Percentiles rank a stretch among this genome's conserved stretches.
phyloP scores from a whole-genome alignment of 2,329 filamentous ascomycete species.

The Hypoxylon sp. region DNA sequence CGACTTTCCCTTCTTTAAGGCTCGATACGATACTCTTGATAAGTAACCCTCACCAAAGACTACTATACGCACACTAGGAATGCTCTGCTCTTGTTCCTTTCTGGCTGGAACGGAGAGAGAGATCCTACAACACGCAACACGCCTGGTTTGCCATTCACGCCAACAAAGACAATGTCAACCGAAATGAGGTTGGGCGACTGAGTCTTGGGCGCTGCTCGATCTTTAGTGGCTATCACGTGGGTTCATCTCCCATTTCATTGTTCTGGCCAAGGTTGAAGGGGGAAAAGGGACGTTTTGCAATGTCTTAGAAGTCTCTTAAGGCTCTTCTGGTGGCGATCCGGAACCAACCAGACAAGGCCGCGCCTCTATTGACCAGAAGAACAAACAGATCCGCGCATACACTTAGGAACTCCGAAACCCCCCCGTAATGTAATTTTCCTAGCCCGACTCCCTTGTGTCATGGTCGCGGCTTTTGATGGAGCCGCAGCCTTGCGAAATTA shows the following conservation, averaged over 20 bases:
- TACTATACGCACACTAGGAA: constrained; percentile 20
- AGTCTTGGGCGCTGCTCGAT: constrained; percentile 4
- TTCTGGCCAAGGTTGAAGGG: constrained; percentile 14
- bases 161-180: constrained; percentile 51
- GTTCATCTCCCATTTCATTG: constrained; percentile 26
- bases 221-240: constrained; percentile 17
- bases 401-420: constrained; percentile 39
- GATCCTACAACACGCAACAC: constrained; percentile 19
- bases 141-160: constrained; percentile 9
- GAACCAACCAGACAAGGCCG: constrained; percentile 25
- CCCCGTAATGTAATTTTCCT: constrained; percentile 33
- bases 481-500: constrained; percentile 38
- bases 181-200: constrained; percentile 41
- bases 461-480: constrained; percentile 10
- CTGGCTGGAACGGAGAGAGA: constrained; percentile 26
- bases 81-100: constrained; percentile 15
- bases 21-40: constrained; percentile 5
- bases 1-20: constrained; percentile 5
- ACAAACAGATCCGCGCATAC: constrained; percentile 23
- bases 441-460: constrained; percentile 21
- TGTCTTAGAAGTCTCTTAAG: constrained; percentile 31
- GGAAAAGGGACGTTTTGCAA: constrained; percentile 28
- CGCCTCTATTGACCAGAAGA: background rate
- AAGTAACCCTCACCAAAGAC: constrained; percentile 7
- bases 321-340: constrained; percentile 20